These are phyloP conservation scores for Apiospora kogelbergensis DNA, from an alignment of 2,329 filamentous ascomycete species.

Conservation along the genomic window DNA sequence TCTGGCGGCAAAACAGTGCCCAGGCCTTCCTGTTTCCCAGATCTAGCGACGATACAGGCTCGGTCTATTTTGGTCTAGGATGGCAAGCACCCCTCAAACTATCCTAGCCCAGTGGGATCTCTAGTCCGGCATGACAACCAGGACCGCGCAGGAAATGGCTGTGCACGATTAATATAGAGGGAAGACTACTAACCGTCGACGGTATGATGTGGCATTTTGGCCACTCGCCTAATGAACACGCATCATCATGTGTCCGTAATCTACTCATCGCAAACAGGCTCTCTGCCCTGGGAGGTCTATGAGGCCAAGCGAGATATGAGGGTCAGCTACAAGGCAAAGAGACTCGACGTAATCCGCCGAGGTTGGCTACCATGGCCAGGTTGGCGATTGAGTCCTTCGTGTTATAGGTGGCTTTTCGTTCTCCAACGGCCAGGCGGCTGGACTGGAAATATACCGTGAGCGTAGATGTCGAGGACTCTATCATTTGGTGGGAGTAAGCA, in stretches of 20 bases:
- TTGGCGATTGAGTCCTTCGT: neutral
- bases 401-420: neutral
- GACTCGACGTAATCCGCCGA: neutral
- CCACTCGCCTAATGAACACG: conserved; percentile 8
- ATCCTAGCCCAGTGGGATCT: neutral
- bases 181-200: neutral
- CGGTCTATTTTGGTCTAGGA: neutral
- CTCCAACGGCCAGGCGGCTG: neutral
- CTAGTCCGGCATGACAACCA: neutral
- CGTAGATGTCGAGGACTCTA: neutral
- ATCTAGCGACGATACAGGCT: neutral
- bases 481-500: neutral
- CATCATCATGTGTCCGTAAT: conserved; percentile 5
- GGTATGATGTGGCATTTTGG: neutral
- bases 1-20: neutral
- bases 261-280: neutral
- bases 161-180: neutral
- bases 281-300: neutral
- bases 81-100: neutral
- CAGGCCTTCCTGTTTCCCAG: neutral
- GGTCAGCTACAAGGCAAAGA: neutral
- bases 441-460: neutral
- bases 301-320: neutral
- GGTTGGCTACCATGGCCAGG: neutral
- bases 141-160: neutral